phyloP scores from a whole-genome alignment of 2,329 filamentous ascomycete species.

The Cladosporium sp. region DNA sequence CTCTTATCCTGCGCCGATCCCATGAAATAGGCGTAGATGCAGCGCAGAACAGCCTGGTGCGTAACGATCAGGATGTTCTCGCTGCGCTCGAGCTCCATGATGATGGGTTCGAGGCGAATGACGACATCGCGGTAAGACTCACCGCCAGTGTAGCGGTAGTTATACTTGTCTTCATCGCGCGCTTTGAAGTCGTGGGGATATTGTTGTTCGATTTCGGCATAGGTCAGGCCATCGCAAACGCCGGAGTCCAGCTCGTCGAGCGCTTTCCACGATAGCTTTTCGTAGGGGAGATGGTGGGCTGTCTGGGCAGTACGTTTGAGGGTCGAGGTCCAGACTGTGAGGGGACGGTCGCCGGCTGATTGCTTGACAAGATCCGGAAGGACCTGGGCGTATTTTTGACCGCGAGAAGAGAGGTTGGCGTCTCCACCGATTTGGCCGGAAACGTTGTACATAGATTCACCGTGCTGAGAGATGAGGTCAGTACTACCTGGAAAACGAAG shows the following conservation, averaged over 20 bases:
- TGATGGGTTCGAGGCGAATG: conserved; percentile 95
- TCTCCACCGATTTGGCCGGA: conserved; percentile 90
- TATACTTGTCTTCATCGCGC: conserved; percentile 98
- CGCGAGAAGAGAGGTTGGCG: conserved; percentile 77
- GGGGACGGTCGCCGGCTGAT: conserved; percentile 72
- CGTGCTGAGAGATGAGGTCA: conserved; percentile 59
- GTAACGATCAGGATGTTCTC: conserved; percentile 98
- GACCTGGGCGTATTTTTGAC: conserved; percentile 79
- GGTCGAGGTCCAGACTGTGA: conserved; percentile 73
- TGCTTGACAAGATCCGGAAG: conserved; percentile 79
- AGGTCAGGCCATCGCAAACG: conserved; percentile 93
- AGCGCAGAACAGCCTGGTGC: conserved; percentile 92
- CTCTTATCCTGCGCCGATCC: conserved; percentile 89
- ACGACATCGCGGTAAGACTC: conserved; percentile 97
- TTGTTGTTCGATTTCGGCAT: conserved; percentile 84
- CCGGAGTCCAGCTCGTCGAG: conserved; percentile 95
- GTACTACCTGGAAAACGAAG: neutral
- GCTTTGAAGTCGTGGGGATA: conserved; percentile 94
- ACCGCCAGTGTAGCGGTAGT: conserved; percentile 95
- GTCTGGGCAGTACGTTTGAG: conserved; percentile 86
- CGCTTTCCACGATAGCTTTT: conserved; percentile 97
- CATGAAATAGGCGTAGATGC: conserved; percentile 99
- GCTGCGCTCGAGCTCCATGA: conserved; percentile 95
- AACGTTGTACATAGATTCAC: conserved; percentile 90
- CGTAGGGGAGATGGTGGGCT: conserved; percentile 80